Percentiles rank a stretch among this genome's conserved stretches.
Conservation (phyloP, 768 basidiomycete species). For the Megacollybia marginata region DNA sequence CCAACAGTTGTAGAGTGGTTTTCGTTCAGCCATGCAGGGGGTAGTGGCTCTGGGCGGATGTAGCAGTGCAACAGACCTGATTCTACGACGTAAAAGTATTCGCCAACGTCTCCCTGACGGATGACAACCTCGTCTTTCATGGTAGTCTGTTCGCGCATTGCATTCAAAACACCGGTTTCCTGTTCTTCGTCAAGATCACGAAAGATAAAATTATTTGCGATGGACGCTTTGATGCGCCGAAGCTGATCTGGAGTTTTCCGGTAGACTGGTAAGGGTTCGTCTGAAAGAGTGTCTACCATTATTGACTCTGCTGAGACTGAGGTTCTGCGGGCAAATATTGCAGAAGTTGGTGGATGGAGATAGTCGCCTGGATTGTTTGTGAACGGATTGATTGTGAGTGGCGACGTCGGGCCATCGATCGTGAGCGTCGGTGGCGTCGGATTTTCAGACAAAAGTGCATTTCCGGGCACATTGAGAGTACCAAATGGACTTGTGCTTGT, state of each 20-base stretch:
- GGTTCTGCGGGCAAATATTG: constrained; percentile 82
- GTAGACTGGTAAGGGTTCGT: constrained; percentile 67
- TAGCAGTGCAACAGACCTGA: constrained; percentile 80
- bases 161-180: constrained; percentile 84
- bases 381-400: constrained; percentile 45
- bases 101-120: constrained; percentile 93
- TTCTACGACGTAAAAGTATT: constrained; percentile 97
- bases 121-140: constrained; percentile 82
- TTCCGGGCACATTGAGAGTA: constrained; percentile 73
- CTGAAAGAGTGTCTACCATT: constrained; percentile 60
- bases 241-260: constrained; percentile 81
- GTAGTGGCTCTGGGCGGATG: constrained; percentile 60
- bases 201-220: constrained; percentile 88
- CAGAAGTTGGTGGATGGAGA: constrained; percentile 66
- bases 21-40: constrained; percentile 49
- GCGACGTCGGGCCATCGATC: constrained; percentile 56
- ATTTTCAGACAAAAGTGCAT: constrained; percentile 59
- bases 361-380: constrained; percentile 52
- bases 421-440: constrained; percentile 49
- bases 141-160: constrained; percentile 86
- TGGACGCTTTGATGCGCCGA: constrained; percentile 79
- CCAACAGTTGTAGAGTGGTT: constrained; percentile 28
- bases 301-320: constrained; percentile 97
- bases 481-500: constrained; percentile 58
- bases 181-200: constrained; percentile 96